Evolutionary conservation across 352 stramenopile genomes (phyloP).

Genomic region (Globisporangium sylvaticum): DNA sequence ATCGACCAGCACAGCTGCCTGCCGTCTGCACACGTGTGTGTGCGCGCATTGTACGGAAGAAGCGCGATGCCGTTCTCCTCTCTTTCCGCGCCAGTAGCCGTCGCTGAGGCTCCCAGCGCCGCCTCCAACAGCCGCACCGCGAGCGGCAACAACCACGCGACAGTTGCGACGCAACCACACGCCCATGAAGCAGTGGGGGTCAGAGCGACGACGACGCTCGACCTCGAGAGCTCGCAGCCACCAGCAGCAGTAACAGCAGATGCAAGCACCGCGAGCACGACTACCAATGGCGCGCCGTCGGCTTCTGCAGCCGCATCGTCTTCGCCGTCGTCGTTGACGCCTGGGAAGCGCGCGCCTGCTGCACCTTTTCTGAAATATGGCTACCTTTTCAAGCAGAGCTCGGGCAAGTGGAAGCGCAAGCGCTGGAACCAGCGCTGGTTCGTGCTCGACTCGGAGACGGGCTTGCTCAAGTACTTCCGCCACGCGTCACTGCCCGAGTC

Average conservation of each 20-base stretch:
- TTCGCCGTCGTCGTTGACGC: not conserved
- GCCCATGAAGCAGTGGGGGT: not conserved
- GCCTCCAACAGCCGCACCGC: not conserved
- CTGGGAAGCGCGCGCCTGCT: constrained; percentile 7
- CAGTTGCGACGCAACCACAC: not conserved
- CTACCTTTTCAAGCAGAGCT: constrained; percentile 78
- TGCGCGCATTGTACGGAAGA: not conserved
- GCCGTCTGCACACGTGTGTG: not conserved
- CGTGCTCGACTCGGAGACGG: constrained; percentile 59
- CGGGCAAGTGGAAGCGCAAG: constrained; percentile 75
- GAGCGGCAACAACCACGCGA: constrained; percentile 9
- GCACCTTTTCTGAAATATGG: constrained; percentile 31
- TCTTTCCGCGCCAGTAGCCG: not conserved
- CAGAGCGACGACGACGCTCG: not conserved
- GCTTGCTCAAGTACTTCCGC: constrained; percentile 71
- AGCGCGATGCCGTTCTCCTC: not conserved
- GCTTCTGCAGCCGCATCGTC: not conserved
- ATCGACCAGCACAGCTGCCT: not conserved
- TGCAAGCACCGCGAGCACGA: not conserved
- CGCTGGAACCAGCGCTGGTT: constrained; percentile 84
- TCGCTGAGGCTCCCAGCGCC: not conserved
- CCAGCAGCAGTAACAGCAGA: not conserved
- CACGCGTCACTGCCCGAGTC: constrained; percentile 51
- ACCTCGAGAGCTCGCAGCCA: not conserved
- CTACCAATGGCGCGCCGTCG: not conserved